Base-by-base conservation (phyloP, 176 grass and related monocot species). In the Thalia dealbata region DNA sequence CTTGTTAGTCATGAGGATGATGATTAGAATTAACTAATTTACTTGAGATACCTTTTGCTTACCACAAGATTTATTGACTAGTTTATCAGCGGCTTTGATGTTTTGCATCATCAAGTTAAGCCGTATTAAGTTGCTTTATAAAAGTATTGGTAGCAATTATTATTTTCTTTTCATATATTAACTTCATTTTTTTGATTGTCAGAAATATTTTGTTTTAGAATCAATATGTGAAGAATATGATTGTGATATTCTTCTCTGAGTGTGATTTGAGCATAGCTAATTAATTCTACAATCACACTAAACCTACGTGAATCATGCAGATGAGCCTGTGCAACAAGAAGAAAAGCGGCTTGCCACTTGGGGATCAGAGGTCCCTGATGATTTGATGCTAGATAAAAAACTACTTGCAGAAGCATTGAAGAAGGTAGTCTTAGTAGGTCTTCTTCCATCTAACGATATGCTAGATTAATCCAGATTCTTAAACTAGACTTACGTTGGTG, bases 281-380 rank as follows among this genome's bases (percentile, higher is more conserved):
- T 16, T 66, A 3, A 32, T 32, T 66, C 14, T 15, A 32, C 38
- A 15, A 32, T 66, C 28, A 66, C 15, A 16, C 2, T 66, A 12
- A 35, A 32, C 38, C 25, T 66, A n/a, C 21, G 22, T 66, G 70
- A 16, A 18, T 52, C 25, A 6, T 51, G 46, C 70, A 93, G 90
- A 91, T 46, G 84, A 77, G 52, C 83, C 90, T 70, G 79, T 70
- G 10, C 66, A 82, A 21, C 80, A 82, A 24, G 87, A 99, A 87
- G 90, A 93, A 24, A 99, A 93, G 67, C 80, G 74, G 43, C 73
- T 88, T 38, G 90, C 95, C 23, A 88, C 90, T 71, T 99, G 95
- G 95, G 95, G 95, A 83, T 91, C 90, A 52, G 95, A 93, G 30
- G 79, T 91, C 54, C 90, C 95, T 73, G 45, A 99, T 14, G 90